Evolutionary conservation across 306 rosid species (phyloP).

Genomic region (Boehmeria nivea): DNA sequence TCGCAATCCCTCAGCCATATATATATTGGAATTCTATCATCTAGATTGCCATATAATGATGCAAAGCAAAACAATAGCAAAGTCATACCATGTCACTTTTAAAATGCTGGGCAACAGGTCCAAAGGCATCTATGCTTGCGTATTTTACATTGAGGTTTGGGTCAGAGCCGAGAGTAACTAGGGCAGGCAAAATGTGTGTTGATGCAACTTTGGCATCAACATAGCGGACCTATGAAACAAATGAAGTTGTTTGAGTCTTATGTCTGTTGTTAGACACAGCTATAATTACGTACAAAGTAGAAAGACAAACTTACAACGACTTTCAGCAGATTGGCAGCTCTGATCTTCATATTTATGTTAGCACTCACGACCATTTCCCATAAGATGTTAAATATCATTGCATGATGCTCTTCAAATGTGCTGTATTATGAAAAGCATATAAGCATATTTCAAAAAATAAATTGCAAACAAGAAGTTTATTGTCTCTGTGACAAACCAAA

Average conservation of each 20-base stretch:
- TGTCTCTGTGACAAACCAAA: conserved; percentile 56
- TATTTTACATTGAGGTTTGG: conserved; percentile 83
- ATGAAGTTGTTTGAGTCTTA: conserved; percentile 14
- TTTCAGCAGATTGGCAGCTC: conserved; percentile 79
- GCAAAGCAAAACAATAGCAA: conserved; percentile 16
- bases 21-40: conserved; percentile 17
- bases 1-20: conserved; percentile 23
- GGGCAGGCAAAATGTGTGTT: conserved; percentile 89
- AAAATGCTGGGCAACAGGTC: conserved; percentile 91
- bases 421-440: conserved; percentile 43
- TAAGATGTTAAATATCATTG: conserved; percentile 67
- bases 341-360: conserved; percentile 63
- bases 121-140: conserved; percentile 93
- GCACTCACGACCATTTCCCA: conserved; percentile 99
- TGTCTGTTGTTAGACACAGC: conserved; percentile 25
- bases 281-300: conserved; percentile 15
- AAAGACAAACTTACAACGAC: conserved; percentile 57
- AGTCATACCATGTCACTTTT: conserved; percentile 72
- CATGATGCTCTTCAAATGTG: conserved; percentile 68
- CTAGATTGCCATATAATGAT: conserved; percentile 11
- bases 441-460: conserved; percentile 15
- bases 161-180: conserved; percentile 90
- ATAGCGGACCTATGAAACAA: conserved; percentile 62
- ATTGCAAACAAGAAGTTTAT: conserved; percentile 7
- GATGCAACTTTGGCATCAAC: conserved; percentile 87